Evolutionary conservation across 768 basidiomycete species (phyloP), one percentile per base, ranked within the genome.

Genomic region (Kwoniella newhampshirensis): DNA sequence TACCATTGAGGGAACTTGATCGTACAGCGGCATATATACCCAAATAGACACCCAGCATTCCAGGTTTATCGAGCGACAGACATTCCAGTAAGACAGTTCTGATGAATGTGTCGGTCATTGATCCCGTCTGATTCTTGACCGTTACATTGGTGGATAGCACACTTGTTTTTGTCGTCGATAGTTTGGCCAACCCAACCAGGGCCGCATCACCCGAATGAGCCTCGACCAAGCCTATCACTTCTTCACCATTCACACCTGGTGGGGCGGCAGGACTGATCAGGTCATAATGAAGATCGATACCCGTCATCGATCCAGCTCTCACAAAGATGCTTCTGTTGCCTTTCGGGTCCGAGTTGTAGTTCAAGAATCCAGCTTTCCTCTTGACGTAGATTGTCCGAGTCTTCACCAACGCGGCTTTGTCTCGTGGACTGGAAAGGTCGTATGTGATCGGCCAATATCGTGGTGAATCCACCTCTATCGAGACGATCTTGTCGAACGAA

Each of bases 391-490:
- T 80, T 0, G 89, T 94, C 64, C 91, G 87, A 56, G 82, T 87
- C 30, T 80, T 81, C 37, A 94, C 77, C 21, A 98, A 81, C 5
- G 82, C 81, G 43, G 83, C 82, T 46, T 84, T 83, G 73, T 94
- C 87, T 13, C 81, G 81, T 51, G 86, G 81, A 39, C 84, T 79
- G 25, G 6, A 3, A 18, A 88, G 83, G 67, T 93, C 88, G 30
- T 97, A 82, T 57, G 86, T 85, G 77, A 93, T 88, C 0, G 92
- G 87, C 89, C 91, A 96, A 75, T 99, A 98, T 4, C 96, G 85
- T 15, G 91, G 92, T 0, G 90, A 96, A 68, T 97, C 92, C 21
- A 93, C 86, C 43, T 87, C 81, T 65, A 99, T 87, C 3, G 88
- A 87, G 43, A 85, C 78, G 13, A 98, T 80, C 55, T 82, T 85